phyloP scores from a whole-genome alignment of 2,329 filamentous ascomycete genomes.

The Trichoderma sp. region DNA sequence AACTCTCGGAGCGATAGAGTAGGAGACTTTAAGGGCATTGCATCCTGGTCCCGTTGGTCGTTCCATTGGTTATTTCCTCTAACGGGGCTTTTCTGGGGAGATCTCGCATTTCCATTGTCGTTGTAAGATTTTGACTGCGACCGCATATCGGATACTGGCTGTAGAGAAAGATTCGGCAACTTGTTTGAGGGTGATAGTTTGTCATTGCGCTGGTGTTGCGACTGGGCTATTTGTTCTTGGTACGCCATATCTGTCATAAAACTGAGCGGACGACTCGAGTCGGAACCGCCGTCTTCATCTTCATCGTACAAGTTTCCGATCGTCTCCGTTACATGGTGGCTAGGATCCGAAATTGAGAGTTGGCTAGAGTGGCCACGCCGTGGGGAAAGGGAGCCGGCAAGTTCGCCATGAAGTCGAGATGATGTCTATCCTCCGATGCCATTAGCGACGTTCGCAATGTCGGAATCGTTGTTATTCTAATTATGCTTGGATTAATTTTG shows the following conservation, averaged over 20 bases:
- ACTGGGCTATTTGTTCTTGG: constrained; percentile 53
- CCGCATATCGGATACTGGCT: constrained; percentile 50
- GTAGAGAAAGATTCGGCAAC: constrained; percentile 47
- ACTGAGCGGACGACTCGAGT: constrained; percentile 68
- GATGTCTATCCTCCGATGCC: constrained; percentile 54
- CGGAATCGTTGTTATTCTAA: constrained; percentile 10
- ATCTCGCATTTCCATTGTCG: constrained; percentile 45
- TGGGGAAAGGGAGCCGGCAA: constrained; percentile 60
- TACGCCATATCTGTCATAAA: constrained; percentile 65
- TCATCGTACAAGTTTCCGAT: constrained; percentile 91
- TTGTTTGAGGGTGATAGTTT: constrained; percentile 40
- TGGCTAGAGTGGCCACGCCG: constrained; percentile 63
- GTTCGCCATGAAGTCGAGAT: constrained; percentile 59
- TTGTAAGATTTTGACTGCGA: constrained; percentile 29
- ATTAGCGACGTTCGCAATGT: constrained; percentile 27
- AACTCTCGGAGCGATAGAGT: constrained; percentile 63
- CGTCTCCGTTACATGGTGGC: constrained; percentile 91
- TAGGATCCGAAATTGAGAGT: constrained; percentile 79
- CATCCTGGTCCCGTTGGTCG: constrained; percentile 47
- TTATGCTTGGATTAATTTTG: not conserved
- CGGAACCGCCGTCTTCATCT: constrained; percentile 65
- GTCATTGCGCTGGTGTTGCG: constrained; percentile 28
- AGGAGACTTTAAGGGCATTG: constrained; percentile 55
- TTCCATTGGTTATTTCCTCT: constrained; percentile 47
- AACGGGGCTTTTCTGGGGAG: constrained; percentile 49